Base-by-base conservation (phyloP, 371 early-diverging fungal species). In the Mucor circinelloides region DNA sequence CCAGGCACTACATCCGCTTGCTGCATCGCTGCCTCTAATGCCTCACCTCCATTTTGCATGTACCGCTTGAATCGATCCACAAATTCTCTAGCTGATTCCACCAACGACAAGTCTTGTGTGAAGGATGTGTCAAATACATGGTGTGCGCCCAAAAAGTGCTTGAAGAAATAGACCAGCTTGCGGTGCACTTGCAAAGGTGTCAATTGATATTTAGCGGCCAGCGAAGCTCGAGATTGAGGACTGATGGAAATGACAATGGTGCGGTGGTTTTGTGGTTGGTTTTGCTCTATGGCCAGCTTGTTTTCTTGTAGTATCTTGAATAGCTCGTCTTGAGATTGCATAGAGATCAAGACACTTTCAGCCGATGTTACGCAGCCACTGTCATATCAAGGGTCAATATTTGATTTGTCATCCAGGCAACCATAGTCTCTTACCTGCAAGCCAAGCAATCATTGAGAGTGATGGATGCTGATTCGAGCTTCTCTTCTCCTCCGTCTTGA, bases 311-410 rank as follows among this genome's bases (percentile, higher is more conserved):
- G 75, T 27, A 93, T 84, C 9, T 85, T 82, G 57, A 90, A 85
- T 21, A 99, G 81, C 71, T 98, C 95, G 62, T 93, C 87, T 73
- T 95, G 93, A 3, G 92, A 92, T 81, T 99, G 99, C 85, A 92
- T 84, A 0, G 92, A 87, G 58, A 99, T 91, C 38, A 99, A 79
- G 1, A 98, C 92, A 58, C 92, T 92, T 77, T 99, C 99, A 3
- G 99, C 98, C 1, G 97, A 96, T 3, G 99, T 99, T 64, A 99
- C 93, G 78, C 99, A 99, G 12, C 98, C 99, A 81, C 95, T 93
- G 61, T 28, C 15, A 19, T 19, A 10, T 0, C 25, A 13, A 55
- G 15, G 2, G 30, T 58, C 36, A 61, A 52, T 42, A 64, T 12
- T 38, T 55, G 32, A 31, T 62, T 28, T 58, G 50, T 32, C 40